Conservation (phyloP, 176 grass and related monocot species). For the Echinochloa phyllopogon region DNA sequence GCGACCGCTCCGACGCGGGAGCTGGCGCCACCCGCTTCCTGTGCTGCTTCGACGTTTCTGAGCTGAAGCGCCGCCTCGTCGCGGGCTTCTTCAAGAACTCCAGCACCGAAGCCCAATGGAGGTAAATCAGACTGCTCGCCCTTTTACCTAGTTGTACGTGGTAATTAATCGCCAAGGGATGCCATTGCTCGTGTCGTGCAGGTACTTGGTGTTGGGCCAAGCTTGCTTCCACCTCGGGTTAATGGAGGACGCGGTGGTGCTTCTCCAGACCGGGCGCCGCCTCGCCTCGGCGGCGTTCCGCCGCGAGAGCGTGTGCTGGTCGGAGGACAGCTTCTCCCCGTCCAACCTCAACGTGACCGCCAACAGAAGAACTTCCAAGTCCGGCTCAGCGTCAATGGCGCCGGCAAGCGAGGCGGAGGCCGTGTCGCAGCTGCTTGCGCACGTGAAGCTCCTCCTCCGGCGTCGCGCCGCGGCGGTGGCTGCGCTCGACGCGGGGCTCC, state of each 20-base stretch:
- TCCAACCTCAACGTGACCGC: conserved; percentile 1
- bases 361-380: too few relatives aligned
- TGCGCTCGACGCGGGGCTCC: conserved; percentile 73
- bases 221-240: conserved; percentile 89
- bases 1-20: conserved; percentile 49
- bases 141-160: too few relatives aligned
- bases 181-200: too few relatives aligned
- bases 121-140: too few relatives aligned
- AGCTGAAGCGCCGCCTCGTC: conserved; percentile 75
- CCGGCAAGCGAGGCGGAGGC: conserved; percentile 53
- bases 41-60: conserved; percentile 72
- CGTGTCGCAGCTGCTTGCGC: conserved; percentile 65
- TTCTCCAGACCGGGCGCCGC: conserved; percentile 79
- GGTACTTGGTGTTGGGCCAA: conserved; percentile 82
- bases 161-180: too few relatives aligned
- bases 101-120: conserved; percentile 64
- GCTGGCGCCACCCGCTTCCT: conserved; percentile 45
- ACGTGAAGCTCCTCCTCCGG: conserved; percentile 81
- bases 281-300: conserved; percentile 84
- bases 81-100: conserved; percentile 54
- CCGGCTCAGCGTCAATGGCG: too few relatives aligned
- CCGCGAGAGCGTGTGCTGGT: conserved; percentile 77
- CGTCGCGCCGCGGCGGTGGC: conserved; percentile 74
- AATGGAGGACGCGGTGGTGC: conserved; percentile 87
- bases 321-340: conserved; percentile 77